These are phyloP conservation scores for Camellia oleifera DNA, from an alignment of 179 eudicot species.

Conservation along the genomic window DNA sequence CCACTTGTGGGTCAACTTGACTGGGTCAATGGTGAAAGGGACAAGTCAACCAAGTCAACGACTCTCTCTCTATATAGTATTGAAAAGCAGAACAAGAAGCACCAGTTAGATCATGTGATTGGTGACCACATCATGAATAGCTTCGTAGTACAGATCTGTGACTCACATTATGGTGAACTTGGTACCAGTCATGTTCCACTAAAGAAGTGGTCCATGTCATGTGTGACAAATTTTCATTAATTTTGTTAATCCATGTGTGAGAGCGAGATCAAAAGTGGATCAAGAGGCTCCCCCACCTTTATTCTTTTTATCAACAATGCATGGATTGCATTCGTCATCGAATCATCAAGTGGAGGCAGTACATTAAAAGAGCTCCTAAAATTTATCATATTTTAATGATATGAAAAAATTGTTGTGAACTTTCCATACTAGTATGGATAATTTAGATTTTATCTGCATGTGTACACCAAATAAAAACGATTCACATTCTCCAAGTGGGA, in stretches of 20 bases:
- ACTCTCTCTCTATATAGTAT: background rate
- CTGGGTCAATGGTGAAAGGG: conserved; percentile 32
- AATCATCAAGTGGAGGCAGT: background rate
- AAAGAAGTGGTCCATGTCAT: background rate
- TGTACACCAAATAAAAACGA: background rate
- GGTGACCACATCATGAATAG: background rate
- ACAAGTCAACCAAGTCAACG: conserved; percentile 35
- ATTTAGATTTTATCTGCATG: background rate
- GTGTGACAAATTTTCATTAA: background rate
- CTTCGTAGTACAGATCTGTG: background rate
- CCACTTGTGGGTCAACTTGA: conserved; percentile 22
- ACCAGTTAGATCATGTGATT: background rate
- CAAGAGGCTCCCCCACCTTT: background rate
- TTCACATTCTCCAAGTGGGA: background rate
- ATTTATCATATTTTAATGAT: background rate
- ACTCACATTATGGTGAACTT: background rate
- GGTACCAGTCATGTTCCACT: conserved; percentile 2
- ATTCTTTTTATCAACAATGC: background rate
- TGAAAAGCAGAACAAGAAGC: background rate
- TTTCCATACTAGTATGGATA: background rate
- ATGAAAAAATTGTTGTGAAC: background rate
- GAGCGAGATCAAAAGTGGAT: no score
- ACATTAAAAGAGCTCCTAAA: background rate
- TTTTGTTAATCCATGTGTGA: background rate
- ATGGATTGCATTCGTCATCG: background rate